Percentiles rank a stretch among this genome's conserved stretches.
These are phyloP conservation scores for Helichrysum umbraculigerum DNA, from an alignment of 129 eudicot species.

Conservation along the genomic window DNA sequence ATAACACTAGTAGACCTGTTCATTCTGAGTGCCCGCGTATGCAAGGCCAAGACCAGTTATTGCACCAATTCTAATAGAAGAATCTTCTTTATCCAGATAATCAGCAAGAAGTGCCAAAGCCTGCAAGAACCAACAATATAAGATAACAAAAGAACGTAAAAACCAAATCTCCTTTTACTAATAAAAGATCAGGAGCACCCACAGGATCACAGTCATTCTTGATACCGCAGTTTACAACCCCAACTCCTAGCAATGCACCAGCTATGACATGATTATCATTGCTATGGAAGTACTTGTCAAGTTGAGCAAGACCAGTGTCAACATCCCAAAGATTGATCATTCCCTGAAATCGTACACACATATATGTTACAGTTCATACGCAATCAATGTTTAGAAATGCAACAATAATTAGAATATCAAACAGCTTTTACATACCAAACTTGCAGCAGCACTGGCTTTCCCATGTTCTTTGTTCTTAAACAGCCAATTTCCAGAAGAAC, in stretches of 20 bases:
- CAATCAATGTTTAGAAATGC: not conserved
- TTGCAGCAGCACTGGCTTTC: constrained; percentile 99
- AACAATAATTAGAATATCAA: not conserved
- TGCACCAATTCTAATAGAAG: constrained; percentile 89
- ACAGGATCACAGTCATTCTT: constrained; percentile 98
- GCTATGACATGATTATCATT: constrained; percentile 81
- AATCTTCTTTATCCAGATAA: constrained; percentile 80
- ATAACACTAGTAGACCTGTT: constrained; percentile 46
- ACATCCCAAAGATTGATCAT: constrained; percentile 98
- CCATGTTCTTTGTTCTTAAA: constrained; percentile 99
- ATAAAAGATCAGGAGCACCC: constrained; percentile 20
- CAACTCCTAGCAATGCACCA: constrained; percentile 95
- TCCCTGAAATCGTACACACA: constrained; percentile 48
- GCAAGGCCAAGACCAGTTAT: constrained; percentile 96
- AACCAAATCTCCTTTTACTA: not conserved
- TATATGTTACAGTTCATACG: not conserved
- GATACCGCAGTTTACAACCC: constrained; percentile 84
- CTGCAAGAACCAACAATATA: constrained; percentile 34
- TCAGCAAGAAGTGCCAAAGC: constrained; percentile 95
- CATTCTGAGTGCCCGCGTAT: constrained; percentile 90
- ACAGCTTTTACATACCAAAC: constrained; percentile 63
- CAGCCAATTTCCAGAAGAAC: constrained; percentile 86
- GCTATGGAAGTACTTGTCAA: constrained; percentile 96
- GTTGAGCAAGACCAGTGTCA: constrained; percentile 94
- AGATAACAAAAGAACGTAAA: not conserved